These are phyloP conservation scores for Trametes cubensis DNA, from an alignment of 768 basidiomycete genomes.

Conservation along the genomic window DNA sequence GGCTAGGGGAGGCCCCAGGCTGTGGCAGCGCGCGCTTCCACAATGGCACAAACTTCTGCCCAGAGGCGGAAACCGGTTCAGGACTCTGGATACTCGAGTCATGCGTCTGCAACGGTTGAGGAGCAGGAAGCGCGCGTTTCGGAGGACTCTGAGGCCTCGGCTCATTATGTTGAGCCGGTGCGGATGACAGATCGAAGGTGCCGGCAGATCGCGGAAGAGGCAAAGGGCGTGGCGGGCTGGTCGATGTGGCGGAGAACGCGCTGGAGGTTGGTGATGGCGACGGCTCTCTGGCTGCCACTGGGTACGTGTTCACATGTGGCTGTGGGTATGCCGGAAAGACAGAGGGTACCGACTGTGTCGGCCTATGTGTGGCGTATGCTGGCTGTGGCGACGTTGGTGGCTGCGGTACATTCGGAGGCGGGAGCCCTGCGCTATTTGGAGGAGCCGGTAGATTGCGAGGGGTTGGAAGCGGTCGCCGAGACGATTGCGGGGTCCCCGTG, in stretches of 20 bases:
- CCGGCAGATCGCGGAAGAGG: slow-evolving; percentile 26
- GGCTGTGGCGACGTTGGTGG: slow-evolving; percentile 25
- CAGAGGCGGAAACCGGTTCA: slow-evolving; percentile 17
- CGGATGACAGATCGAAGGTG: slow-evolving; percentile 14
- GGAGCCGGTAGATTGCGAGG: slow-evolving; percentile 24
- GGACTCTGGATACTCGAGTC: slow-evolving; percentile 6
- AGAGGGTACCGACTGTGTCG: slow-evolving; percentile 21
- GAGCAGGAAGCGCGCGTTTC: slow-evolving; percentile 20
- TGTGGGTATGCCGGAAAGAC: slow-evolving; percentile 10
- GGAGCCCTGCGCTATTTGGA: slow-evolving; percentile 22
- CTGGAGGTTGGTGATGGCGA: slow-evolving; percentile 11
- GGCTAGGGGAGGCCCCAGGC: slow-evolving; percentile 22
- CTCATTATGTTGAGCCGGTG: background rate
- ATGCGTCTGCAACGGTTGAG: background rate
- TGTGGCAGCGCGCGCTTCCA: slow-evolving; percentile 45
- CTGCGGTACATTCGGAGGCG: slow-evolving; percentile 11
- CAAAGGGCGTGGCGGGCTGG: slow-evolving; percentile 21
- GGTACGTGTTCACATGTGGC: background rate
- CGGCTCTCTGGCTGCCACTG: background rate
- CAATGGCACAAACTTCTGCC: slow-evolving; percentile 43
- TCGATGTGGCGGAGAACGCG: slow-evolving; percentile 13
- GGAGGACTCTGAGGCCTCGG: slow-evolving; percentile 17
- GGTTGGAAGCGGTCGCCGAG: slow-evolving; percentile 27
- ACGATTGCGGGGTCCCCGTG: slow-evolving; percentile 9
- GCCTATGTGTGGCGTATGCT: slow-evolving; percentile 13